Evolutionary conservation across 1,284 basidiomycete genomes (phyloP).

Genomic region (Cryptococcus sp.): DNA sequence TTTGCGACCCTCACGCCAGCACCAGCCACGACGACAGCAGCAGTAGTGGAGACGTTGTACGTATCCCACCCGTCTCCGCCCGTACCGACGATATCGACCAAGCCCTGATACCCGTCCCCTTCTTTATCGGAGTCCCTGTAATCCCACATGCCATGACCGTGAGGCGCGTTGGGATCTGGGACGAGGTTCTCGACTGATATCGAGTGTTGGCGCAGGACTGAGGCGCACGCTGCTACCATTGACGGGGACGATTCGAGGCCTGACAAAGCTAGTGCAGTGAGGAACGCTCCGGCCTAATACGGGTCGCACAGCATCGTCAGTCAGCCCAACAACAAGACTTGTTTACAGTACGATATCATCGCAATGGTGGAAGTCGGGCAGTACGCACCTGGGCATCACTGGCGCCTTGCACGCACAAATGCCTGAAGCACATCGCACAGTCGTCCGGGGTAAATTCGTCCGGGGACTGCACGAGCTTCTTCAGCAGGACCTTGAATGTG

Average conservation of each 20-base stretch:
- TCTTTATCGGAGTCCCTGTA: constrained; percentile 49
- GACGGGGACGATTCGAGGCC: constrained; percentile 73
- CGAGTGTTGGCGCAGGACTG: constrained; percentile 68
- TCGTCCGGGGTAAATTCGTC: constrained; percentile 72
- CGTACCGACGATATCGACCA: constrained; percentile 66
- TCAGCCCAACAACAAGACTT: not conserved
- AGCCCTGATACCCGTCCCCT: constrained; percentile 48
- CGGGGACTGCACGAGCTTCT: constrained; percentile 74
- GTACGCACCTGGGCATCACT: constrained; percentile 56
- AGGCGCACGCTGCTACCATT: constrained; percentile 72
- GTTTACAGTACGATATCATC: not conserved
- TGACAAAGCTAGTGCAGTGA: constrained; percentile 76
- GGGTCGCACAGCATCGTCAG: not conserved
- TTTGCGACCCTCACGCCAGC: constrained; percentile 92
- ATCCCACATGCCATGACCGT: constrained; percentile 46
- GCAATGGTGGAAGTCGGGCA: not conserved
- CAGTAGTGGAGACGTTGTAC: constrained; percentile 96
- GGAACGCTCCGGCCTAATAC: constrained; percentile 71
- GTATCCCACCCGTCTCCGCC: constrained; percentile 98
- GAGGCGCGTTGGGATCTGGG: constrained; percentile 20
- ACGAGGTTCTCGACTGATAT: constrained; percentile 57
- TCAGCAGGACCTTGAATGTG: constrained; percentile 73
- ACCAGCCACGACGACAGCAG: constrained; percentile 90
- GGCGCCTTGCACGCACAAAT: constrained; percentile 69
- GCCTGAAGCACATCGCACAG: constrained; percentile 68